Base-by-base conservation (phyloP, 305 asterid species). In the Plantago lanceolata region DNA sequence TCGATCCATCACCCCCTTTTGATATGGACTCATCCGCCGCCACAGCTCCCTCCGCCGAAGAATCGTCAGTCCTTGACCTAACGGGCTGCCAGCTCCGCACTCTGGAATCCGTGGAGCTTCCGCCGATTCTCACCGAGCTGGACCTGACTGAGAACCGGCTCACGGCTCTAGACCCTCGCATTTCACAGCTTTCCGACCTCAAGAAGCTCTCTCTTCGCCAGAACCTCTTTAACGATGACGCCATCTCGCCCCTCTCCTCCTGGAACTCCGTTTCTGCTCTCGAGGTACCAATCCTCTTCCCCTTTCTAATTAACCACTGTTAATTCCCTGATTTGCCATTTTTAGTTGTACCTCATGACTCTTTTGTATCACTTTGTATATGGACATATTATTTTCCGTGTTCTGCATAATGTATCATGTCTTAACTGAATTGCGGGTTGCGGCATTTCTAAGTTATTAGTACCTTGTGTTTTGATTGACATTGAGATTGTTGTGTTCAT, bases 81-180 rank as follows among this genome's bases (percentile, higher is more conserved):
- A 78, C 94, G 59, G 81, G 98, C 76, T 85, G 68, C 72, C 98
- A 92, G 85, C 89, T 92, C 49, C 96, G 76, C 69, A 96, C 85
- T 81, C 91, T 89, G 57, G 88, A 72, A 51, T 78, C 94, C 43
- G 83, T 92, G 59, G 95, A 85, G 67, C 80, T 92, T 50, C 90
- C 86, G 6, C 70, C 80, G 60, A 67, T 65, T 75, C 88, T 89
- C 50, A 66, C 74, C 62, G 96, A 89, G 77, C 66, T 92, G 44
- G 97, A 92, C 84, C 79, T 89, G 19, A 89, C 96, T 56, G 90
- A 96, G 4, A 92, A 89, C 66, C 95, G 97, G 21, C 73, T 92
- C 71, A 84, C 95, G 58, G 76, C 75, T 68, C 66, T 92, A 65
- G 98, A 92, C 87, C 78, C 86, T 50, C 91, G 97, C 56, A 88